These are phyloP conservation scores for Talaromyces sp. DNA, from an alignment of 2,329 filamentous ascomycete species.

Conservation along the genomic window DNA sequence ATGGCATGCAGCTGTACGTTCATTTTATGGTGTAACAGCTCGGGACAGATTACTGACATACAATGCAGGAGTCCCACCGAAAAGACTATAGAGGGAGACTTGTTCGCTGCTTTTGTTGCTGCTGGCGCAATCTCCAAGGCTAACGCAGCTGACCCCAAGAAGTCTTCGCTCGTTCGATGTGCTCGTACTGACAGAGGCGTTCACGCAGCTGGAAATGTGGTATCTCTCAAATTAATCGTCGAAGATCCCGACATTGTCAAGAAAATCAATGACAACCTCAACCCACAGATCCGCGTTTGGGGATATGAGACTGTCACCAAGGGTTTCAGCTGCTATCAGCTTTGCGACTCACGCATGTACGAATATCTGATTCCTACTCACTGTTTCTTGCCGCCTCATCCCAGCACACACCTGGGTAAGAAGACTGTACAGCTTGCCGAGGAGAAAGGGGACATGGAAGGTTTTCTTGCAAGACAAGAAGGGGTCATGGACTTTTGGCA, in stretches of 20 bases:
- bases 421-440: constrained; percentile 76
- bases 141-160: constrained; percentile 94
- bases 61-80: constrained; percentile 54
- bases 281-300: constrained; percentile 90
- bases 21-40: not conserved
- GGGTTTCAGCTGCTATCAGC: constrained; percentile 89
- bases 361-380: constrained; percentile 96
- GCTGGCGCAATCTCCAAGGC: constrained; percentile 94
- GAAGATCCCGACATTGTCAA: constrained; percentile 83
- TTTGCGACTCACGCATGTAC: constrained; percentile 93
- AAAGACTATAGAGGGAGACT: constrained; percentile 92
- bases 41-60: not conserved
- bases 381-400: constrained; percentile 87
- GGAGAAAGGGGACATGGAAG: constrained; percentile 67
- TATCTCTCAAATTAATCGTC: constrained; percentile 91
- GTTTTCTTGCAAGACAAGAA: constrained; percentile 64
- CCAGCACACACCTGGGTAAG: constrained; percentile 77
- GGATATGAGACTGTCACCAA: constrained; percentile 86
- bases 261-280: constrained; percentile 84
- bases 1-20: constrained; percentile 81
- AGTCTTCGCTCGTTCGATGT: constrained; percentile 89
- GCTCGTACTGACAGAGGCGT: constrained; percentile 97
- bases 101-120: constrained; percentile 86
- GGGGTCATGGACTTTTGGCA: constrained; percentile 82
- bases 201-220: constrained; percentile 91